Conservation (phyloP, 345 rosid genomes). For the Moringa oleifera region DNA sequence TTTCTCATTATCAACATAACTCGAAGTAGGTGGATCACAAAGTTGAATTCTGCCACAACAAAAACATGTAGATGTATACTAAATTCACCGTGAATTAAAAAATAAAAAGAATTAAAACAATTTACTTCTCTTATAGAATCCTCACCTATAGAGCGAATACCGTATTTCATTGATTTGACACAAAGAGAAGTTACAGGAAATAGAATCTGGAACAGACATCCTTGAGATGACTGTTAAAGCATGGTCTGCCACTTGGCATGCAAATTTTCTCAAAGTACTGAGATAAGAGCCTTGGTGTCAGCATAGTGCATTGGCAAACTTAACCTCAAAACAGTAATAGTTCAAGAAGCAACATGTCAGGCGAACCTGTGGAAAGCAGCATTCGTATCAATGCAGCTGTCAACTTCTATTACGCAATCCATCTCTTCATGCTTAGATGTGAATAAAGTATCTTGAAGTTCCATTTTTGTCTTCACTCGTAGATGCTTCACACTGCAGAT, state of each 20-base stretch:
- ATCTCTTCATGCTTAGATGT: slow-evolving; percentile 36
- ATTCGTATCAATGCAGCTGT: slow-evolving; percentile 68
- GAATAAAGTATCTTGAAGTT: slow-evolving; percentile 64
- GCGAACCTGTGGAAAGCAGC: slow-evolving; percentile 69
- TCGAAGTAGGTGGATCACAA: slow-evolving; percentile 63
- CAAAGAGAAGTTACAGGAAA: slow-evolving; percentile 22
- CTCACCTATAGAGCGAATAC: slow-evolving; percentile 70
- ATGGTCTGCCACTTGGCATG: slow-evolving; percentile 55
- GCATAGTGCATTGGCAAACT: slow-evolving; percentile 18
- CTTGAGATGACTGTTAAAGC: slow-evolving; percentile 39
- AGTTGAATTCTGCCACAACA: slow-evolving; percentile 51
- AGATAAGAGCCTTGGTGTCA: slow-evolving; percentile 26
- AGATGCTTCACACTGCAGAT: slow-evolving; percentile 66
- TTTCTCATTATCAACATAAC: slow-evolving; percentile 22
- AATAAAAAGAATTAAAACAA: neutral
- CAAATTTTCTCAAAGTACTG: slow-evolving; percentile 61
- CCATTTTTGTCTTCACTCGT: slow-evolving; percentile 58
- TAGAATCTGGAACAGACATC: slow-evolving; percentile 30
- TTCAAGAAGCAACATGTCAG: slow-evolving; percentile 14
- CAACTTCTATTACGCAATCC: slow-evolving; percentile 79
- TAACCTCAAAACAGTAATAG: neutral
- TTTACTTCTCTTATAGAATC: slow-evolving; percentile 2
- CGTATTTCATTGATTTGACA: slow-evolving; percentile 50
- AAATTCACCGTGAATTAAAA: neutral
- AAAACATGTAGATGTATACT: neutral